These are phyloP conservation scores for Yamadazyma endophytica DNA, from an alignment of 805 yeast genomes.

Conservation along the genomic window DNA sequence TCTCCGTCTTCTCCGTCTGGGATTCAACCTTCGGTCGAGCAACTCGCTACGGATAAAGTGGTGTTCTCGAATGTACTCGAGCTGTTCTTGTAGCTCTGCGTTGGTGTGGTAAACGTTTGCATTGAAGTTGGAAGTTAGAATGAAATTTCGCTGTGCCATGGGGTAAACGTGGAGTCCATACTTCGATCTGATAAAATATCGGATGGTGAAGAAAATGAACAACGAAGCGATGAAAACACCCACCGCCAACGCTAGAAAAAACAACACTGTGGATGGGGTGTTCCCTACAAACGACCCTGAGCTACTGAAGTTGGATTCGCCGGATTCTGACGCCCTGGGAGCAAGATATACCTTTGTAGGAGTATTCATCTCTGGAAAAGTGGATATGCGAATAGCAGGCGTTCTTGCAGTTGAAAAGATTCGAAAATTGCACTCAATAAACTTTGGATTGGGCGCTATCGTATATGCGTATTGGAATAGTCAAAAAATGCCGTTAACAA, in stretches of 20 bases:
- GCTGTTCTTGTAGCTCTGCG: constrained; percentile 30
- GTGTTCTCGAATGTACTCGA: constrained; percentile 30
- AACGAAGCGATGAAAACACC: constrained; percentile 55
- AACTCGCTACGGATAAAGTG: constrained; percentile 28
- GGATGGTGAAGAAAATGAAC: constrained; percentile 55
- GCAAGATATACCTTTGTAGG: no score
- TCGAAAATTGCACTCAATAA: no score
- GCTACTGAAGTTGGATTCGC: constrained; percentile 63
- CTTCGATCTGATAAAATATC: constrained; percentile 55
- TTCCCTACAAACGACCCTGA: constrained; percentile 34
- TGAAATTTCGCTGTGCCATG: constrained; percentile 21
- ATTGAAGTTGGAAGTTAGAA: constrained; percentile 7
- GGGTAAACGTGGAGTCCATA: constrained; percentile 50
- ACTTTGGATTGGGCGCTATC: no score
- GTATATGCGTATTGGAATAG: no score
- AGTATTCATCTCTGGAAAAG: no score
- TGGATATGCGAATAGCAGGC: no score
- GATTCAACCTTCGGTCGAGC: constrained; percentile 20
- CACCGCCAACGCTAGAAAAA: constrained; percentile 59
- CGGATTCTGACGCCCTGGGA: no score
- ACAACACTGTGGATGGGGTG: constrained; percentile 59
- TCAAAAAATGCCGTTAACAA: no score
- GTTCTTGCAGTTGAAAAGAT: no score
- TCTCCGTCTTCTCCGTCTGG: constrained; percentile 37
- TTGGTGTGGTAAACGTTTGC: constrained; percentile 9